Percentiles rank a stretch among this genome's conserved stretches.
Conservation (phyloP, 306 rosid species). For the Ochetophila trinervis region DNA sequence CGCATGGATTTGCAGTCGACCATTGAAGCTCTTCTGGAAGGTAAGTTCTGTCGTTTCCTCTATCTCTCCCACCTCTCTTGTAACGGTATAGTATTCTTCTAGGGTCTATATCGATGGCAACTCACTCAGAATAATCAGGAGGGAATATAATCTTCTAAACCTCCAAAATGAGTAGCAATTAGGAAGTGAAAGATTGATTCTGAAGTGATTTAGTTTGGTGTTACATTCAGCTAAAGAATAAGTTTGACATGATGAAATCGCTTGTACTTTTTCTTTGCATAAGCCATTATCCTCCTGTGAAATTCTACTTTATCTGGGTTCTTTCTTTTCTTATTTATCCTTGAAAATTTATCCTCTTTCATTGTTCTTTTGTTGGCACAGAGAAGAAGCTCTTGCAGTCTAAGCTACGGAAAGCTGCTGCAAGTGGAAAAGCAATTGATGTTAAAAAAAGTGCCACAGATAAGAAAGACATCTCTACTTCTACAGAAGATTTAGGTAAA, state of each 20-base stretch:
- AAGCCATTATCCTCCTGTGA: too few relatives aligned
- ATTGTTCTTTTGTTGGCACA: conserved; percentile 33
- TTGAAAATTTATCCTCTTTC: conserved; percentile 9
- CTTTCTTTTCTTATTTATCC: background rate
- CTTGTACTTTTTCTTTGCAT: too few relatives aligned
- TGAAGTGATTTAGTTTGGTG: too few relatives aligned
- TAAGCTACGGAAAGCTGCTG: conserved; percentile 78
- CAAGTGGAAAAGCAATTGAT: conserved; percentile 50
- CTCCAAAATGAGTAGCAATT: too few relatives aligned
- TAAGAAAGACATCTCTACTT: conserved; percentile 68
- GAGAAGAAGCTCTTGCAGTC: conserved; percentile 88
- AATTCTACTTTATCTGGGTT: background rate
- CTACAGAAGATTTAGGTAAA: conserved; percentile 89
- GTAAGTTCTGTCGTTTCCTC: conserved; percentile 32
- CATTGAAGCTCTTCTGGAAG: conserved; percentile 86
- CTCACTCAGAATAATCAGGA: too few relatives aligned
- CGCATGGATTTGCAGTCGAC: conserved; percentile 84
- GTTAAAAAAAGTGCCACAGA: conserved; percentile 27
- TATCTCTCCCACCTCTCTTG: too few relatives aligned
- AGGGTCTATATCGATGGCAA: too few relatives aligned
- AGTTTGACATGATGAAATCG: too few relatives aligned
- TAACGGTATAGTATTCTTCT: too few relatives aligned
- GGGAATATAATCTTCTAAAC: too few relatives aligned
- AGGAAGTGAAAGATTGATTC: too few relatives aligned
- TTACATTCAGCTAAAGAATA: too few relatives aligned